Evolutionary conservation across 208 protist species (phyloP), one percentile per base, ranked within the genome.

Genomic region (Perkinsela sp.): DNA sequence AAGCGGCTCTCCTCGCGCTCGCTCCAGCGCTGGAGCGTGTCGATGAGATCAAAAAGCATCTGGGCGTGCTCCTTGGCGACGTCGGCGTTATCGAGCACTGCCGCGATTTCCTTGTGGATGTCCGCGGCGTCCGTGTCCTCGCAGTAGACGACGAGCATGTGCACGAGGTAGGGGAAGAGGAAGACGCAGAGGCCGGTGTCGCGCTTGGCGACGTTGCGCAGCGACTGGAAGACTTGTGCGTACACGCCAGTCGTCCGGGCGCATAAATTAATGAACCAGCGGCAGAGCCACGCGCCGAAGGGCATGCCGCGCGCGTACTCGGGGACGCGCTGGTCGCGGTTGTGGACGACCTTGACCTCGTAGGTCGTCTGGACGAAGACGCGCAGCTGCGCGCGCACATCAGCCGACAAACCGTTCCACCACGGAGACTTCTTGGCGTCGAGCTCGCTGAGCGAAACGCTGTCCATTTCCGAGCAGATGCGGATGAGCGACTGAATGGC

Each of bases 141-240:
- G 0, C 76, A 75, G 15, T 72, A 68, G 67, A 77, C 75, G 1
- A 89, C 29, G 0, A 91, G 48, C 69, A 87, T 78, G 67, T 83
- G 72, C 13, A 90, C 78, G 29, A 88, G 76, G 72, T 84, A 82
- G 1, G 85, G 87, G 28, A 92, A 69, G 0, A 90, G 71, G 72
- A 79, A 89, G 28, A 69, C 70, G 22, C 87, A 77, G 31, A 92
- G 71, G 0, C 67, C 48, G 6, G 73, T 68, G 69, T 87, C 81
- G 30, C 80, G 76, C 69, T 88, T 87, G n/a, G 83, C 83, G 29
- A 90, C 82, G 75, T 90, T 90, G 31, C 83, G 83, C 29, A 92
- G 71, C n/a, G 82, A 70, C 48, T 66, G 70, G 31, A 89, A 75
- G 72, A 87, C 83, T 22, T 79, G 72, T 0, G 75, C 80, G 70